A percentile compares a stretch with the other conserved stretches of the same genome.
Conservation (phyloP, 208 protist genomes). For the Trypanosoma platydactyli region DNA sequence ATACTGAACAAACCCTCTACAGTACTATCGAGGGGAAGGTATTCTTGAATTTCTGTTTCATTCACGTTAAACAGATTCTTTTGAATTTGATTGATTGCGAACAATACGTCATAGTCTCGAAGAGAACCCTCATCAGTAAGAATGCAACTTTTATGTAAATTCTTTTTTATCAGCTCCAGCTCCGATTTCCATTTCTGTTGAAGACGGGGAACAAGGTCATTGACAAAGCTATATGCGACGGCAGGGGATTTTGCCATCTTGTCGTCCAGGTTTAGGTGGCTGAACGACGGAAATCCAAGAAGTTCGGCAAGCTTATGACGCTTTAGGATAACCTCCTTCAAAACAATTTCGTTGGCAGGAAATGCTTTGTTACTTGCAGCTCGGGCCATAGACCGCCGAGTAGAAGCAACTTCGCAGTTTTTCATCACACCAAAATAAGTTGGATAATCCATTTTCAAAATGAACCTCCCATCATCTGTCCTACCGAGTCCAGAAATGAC, state of each 20-base stretch:
- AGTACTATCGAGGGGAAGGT: constrained; percentile 81
- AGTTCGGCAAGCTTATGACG: constrained; percentile 60
- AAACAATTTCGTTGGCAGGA: constrained; percentile 55
- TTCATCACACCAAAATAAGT: constrained; percentile 87
- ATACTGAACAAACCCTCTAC: constrained; percentile 81
- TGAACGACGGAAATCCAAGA: constrained; percentile 74
- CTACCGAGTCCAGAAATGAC: constrained; percentile 45
- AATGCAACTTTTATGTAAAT: constrained; percentile 71
- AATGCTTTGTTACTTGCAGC: constrained; percentile 78
- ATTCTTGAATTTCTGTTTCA: constrained; percentile 84
- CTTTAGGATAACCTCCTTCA: constrained; percentile 71
- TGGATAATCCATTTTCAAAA: constrained; percentile 85
- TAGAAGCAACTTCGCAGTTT: constrained; percentile 78
- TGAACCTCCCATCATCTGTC: constrained; percentile 38
- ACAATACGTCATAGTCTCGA: constrained; percentile 72
- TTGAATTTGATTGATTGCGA: constrained; percentile 84
- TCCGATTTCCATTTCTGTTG: constrained; percentile 76
- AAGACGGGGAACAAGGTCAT: constrained; percentile 65
- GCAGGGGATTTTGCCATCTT: constrained; percentile 85
- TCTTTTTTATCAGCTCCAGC: constrained; percentile 56
- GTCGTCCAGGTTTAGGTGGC: constrained; percentile 64
- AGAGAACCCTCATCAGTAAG: constrained; percentile 62
- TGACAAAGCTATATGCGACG: constrained; percentile 58
- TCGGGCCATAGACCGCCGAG: constrained; percentile 49
- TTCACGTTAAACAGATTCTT: constrained; percentile 76